Evolutionary conservation across 164 flowering plant genomes (phyloP).

Genomic region (Stephania yunnanensis): DNA sequence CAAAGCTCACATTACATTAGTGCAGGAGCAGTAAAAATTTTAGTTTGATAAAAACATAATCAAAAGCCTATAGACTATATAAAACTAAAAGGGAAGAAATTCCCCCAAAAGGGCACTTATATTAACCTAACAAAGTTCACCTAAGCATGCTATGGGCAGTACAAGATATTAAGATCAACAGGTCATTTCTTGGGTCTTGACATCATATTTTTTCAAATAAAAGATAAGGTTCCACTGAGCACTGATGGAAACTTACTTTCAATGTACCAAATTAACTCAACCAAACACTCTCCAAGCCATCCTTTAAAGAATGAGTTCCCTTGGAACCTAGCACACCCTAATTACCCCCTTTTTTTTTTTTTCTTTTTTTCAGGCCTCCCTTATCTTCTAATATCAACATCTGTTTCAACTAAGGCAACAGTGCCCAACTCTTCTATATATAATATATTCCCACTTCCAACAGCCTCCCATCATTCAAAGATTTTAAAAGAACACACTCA

Average conservation of each 20-base stretch:
- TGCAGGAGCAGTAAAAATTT: neutral
- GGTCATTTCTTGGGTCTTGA: neutral
- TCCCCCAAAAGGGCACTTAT: neutral
- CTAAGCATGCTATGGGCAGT: neutral
- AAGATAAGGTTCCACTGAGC: conserved; percentile 6
- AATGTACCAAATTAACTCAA: neutral
- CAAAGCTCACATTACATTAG: neutral
- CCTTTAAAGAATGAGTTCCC: neutral
- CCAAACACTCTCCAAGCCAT: conserved; percentile 2
- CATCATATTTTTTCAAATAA: neutral
- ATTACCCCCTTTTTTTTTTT: neutral
- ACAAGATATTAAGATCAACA: conserved; percentile 1
- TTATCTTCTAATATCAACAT: conserved; percentile 20
- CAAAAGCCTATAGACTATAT: neutral
- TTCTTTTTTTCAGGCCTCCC: neutral
- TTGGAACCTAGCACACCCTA: neutral
- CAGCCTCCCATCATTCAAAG: conserved; percentile 3
- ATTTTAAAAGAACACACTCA: neutral
- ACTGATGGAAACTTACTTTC: conserved; percentile 1
- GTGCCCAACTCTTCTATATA: conserved; percentile 17
- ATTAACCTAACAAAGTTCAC: neutral
- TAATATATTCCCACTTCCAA: conserved; percentile 23
- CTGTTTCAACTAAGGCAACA: conserved; percentile 11
- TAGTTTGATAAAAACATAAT: neutral
- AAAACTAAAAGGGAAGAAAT: neutral